phyloP scores from a whole-genome alignment of 306 rosid genomes.

The Betula pendula region DNA sequence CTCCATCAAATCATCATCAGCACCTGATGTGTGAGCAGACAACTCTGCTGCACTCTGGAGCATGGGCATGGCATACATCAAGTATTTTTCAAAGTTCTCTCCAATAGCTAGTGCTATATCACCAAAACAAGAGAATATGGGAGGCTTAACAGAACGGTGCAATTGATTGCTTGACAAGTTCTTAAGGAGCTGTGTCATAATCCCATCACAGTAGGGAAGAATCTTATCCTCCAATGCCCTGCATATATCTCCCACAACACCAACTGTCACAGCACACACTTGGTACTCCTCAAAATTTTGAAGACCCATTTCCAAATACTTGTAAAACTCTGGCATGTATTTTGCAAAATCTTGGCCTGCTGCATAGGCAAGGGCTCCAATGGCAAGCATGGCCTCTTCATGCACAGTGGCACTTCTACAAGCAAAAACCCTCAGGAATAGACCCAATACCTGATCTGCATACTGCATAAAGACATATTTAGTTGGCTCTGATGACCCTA shows the following conservation, averaged over 20 bases:
- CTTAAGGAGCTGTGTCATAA: conserved; percentile 86
- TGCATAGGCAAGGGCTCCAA: conserved; percentile 86
- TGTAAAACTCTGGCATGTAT: conserved; percentile 77
- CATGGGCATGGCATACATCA: conserved; percentile 88
- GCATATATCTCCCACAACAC: conserved; percentile 94
- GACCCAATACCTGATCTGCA: conserved; percentile 85
- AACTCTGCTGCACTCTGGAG: conserved; percentile 84
- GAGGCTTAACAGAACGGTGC: conserved; percentile 91
- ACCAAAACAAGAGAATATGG: conserved; percentile 86
- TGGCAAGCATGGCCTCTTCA: conserved; percentile 97
- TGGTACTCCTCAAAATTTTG: conserved; percentile 95
- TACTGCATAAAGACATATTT: conserved; percentile 70
- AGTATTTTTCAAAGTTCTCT: conserved; percentile 78
- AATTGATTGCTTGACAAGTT: conserved; percentile 83
- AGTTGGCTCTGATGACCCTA: conserved; percentile 73
- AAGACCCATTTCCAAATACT: conserved; percentile 79
- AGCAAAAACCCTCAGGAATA: conserved; percentile 80
- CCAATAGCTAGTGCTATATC: conserved; percentile 90
- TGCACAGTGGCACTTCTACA: conserved; percentile 89
- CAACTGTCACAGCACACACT: conserved; percentile 89
- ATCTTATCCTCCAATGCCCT: conserved; percentile 86
- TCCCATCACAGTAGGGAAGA: conserved; percentile 88
- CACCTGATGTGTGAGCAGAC: conserved; percentile 65
- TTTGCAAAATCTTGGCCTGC: conserved; percentile 77
- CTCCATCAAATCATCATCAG: conserved; percentile 81